phyloP scores from a whole-genome alignment of 2,329 filamentous ascomycete genomes.

The Seiridium unicorne region DNA sequence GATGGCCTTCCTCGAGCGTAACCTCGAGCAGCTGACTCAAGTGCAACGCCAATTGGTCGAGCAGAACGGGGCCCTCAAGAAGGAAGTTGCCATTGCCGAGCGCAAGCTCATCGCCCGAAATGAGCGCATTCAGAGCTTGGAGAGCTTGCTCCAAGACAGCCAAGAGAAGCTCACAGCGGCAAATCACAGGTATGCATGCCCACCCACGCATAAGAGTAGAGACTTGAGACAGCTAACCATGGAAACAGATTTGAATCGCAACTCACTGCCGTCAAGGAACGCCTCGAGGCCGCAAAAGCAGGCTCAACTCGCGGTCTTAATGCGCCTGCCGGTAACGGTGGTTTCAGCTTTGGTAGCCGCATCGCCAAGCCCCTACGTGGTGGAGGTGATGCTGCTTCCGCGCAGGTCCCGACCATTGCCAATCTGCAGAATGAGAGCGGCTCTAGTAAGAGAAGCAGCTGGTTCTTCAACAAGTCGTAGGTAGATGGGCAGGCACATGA shows the following conservation, averaged over 20 bases:
- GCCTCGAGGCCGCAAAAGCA: slow-evolving; percentile 90
- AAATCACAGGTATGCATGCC: slow-evolving; percentile 78
- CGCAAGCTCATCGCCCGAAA: slow-evolving; percentile 95
- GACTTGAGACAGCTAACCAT: slow-evolving; percentile 23
- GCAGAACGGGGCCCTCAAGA: slow-evolving; percentile 96
- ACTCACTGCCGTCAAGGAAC: slow-evolving; percentile 95
- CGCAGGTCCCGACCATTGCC: slow-evolving; percentile 54
- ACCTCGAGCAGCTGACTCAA: slow-evolving; percentile 94
- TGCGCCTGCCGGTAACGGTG: slow-evolving; percentile 56
- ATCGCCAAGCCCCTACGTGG: slow-evolving; percentile 70
- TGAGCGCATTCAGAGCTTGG: slow-evolving; percentile 92
- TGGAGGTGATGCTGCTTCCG: slow-evolving; percentile 50
- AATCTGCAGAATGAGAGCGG: slow-evolving; percentile 57
- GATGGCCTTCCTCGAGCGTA: slow-evolving; percentile 98
- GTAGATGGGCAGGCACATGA: slow-evolving; percentile 4
- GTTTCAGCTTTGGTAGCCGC: slow-evolving; percentile 70
- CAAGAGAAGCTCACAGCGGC: slow-evolving; percentile 98
- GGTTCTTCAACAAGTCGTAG: slow-evolving; percentile 68
- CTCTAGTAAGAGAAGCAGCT: slow-evolving; percentile 58
- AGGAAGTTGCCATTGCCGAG: slow-evolving; percentile 98
- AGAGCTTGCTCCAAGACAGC: slow-evolving; percentile 89
- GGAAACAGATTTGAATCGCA: slow-evolving; percentile 85
- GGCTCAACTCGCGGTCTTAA: slow-evolving; percentile 84
- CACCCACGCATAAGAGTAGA: too few relatives aligned
- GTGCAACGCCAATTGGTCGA: slow-evolving; percentile 97